Base-by-base conservation (phyloP, 2,329 filamentous ascomycete genomes). In the Phaeosphaeriaceae sp. region DNA sequence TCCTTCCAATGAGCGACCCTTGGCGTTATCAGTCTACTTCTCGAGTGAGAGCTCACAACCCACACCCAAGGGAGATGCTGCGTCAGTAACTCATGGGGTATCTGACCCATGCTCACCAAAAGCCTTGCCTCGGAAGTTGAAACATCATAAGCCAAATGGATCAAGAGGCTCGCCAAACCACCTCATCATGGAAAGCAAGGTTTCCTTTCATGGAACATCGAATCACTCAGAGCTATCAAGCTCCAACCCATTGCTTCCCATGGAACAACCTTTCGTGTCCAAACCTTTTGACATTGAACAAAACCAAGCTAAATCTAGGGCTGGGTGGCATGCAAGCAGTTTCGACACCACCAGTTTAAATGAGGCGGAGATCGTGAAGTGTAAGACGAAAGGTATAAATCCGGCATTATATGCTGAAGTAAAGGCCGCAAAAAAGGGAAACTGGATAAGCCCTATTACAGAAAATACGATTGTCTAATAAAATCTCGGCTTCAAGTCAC, bases 371-470 rank as follows among this genome's bases (percentile, higher is more conserved):
- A 61, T 78, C 35, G 71, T 72, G 48, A 77, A 77, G 54, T 68
- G 77, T 60, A 65, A 68, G 57, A 76, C 77, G 60, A 80, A 79
- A 56, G 76, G 77, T 1, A 76, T 79, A 54, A 77, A 79, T 50
- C 77, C 76, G 12, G 67, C 73, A 8, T 51, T 79, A 40, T 79
- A 75, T 51, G 72, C 75, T 12, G 77, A 80, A 61, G 79, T 79
- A 76, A 75, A 76, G 54, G 74, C 76, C 20, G 74, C 73, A 17
- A 68, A 69, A 43, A 76, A 74, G 45, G 73, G 75, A 1, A 64
- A 67, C 60, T 70, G 68, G 62, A 58, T 63, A n/a, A 71, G 67
- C 53, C 65, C 68, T 4, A 67, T 73, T 39, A 64, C 60, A 15
- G 69, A 69, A 6, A 73, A 71, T 39, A 69, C 68, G 13, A 67